Conservation (phyloP, 495 filamentous ascomycete species). For the Cercophora newfieldiana region DNA sequence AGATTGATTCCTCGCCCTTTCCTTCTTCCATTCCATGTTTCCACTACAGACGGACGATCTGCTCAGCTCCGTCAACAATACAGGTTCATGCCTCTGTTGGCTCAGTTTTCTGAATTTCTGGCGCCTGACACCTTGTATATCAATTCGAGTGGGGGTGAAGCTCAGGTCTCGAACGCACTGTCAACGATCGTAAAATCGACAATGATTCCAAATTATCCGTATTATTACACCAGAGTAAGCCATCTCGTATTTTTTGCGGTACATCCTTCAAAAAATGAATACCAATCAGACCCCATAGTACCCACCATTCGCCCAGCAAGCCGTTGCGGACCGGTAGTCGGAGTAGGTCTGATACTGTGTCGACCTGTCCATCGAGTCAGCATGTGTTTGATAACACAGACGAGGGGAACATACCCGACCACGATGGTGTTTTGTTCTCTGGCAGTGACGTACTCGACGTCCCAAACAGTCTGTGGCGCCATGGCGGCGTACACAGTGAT, state of each 20-base stretch:
- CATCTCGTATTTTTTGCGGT: neutral
- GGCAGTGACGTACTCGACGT: conserved; percentile 23
- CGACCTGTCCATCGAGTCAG: conserved; percentile 16
- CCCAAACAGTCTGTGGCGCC: conserved; percentile 19
- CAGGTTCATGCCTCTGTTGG: too few relatives aligned
- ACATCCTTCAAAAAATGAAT: neutral
- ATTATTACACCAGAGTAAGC: neutral
- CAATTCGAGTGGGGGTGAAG: too few relatives aligned
- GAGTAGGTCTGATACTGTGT: conserved; percentile 26
- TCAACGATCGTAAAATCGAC: too few relatives aligned
- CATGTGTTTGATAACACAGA: too few relatives aligned
- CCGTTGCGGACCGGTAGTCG: conserved; percentile 20
- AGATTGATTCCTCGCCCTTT: too few relatives aligned
- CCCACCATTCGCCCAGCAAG: conserved; percentile 28
- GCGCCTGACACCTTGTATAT: too few relatives aligned
- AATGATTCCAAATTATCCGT: neutral
- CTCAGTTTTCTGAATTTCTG: too few relatives aligned
- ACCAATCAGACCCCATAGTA: conserved; percentile 23
- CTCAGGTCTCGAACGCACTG: too few relatives aligned
- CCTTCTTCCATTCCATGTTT: too few relatives aligned
- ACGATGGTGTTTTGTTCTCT: conserved; percentile 20
- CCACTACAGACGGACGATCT: too few relatives aligned
- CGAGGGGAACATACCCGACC: conserved; percentile 21
- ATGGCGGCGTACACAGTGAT: conserved; percentile 18
- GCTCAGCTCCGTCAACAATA: too few relatives aligned